Base-by-base conservation (phyloP, 345 rosid species). In the Odontarrhena argentea region DNA sequence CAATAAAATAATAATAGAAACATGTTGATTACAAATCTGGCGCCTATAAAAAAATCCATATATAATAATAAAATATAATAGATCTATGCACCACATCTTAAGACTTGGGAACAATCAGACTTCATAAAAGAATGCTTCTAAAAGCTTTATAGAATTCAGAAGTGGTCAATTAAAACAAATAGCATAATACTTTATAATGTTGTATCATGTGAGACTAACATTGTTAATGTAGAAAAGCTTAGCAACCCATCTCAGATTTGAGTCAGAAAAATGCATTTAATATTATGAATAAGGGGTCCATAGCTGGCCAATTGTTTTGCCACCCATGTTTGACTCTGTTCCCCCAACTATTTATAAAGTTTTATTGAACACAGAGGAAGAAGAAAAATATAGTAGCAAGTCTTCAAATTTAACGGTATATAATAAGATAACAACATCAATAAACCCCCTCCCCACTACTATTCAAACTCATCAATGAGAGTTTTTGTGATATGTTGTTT, bases 311-410 rank as follows among this genome's bases (percentile, higher is more conserved):
- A 63, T 9, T 46, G 44, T 37, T 45, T 63, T 71, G 70, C 53
- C 65, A 63, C 9, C 70, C 70, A 64, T 56, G 40, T 35, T 48
- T 71, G 70, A 71, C 75, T 35, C 8, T 35, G 63, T 38, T 26
- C 34, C 10, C 40, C 45, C n/a, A 1, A 8, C 22, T 18, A 18
- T 18, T 24, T 46, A 18, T 7, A 7, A 26, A 42, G 34, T 35
- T 48, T 42, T 60, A 22, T 22, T 41, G 9, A 13, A 2, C 37
- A 55, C 8, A 37, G 14, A 36, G 24, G 8, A 8, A 4, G 12
- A 30, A 15, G 2, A 11, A 28, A 28, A 28, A 28, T 28, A 28
- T 8, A 24, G 18, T 25, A 25, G 32, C 40, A 10, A 12, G 51
- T 67, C 63, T 45, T 45, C 32, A 28, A 28, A 8, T 32, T 38